Evolutionary conservation across 2,329 filamentous ascomycete species (phyloP).

Genomic region (Exophiala aquamarina): DNA sequence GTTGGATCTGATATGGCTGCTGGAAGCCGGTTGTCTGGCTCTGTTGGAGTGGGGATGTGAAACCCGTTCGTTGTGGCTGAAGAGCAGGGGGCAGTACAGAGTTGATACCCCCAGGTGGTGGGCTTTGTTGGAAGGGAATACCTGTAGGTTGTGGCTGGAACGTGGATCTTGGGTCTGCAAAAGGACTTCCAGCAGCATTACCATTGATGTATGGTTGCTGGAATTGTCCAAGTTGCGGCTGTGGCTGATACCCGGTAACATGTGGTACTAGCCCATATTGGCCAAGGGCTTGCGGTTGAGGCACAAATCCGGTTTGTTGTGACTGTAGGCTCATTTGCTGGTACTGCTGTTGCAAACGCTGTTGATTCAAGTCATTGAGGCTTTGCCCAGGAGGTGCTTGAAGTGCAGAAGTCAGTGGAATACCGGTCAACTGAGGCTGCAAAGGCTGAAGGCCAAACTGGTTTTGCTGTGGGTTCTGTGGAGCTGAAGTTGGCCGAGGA

Average conservation of each 20-base stretch:
- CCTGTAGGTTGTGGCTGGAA: slow-evolving; percentile 56
- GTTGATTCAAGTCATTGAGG: slow-evolving; percentile 69
- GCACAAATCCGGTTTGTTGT: slow-evolving; percentile 65
- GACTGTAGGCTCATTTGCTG: slow-evolving; percentile 52
- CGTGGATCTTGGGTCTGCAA: slow-evolving; percentile 53
- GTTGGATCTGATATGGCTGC: slow-evolving; percentile 45
- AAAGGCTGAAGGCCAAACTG: slow-evolving; percentile 72
- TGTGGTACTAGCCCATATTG: slow-evolving; percentile 45
- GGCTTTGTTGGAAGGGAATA: slow-evolving; percentile 49
- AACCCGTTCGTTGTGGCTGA: slow-evolving; percentile 50
- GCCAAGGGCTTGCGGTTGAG: slow-evolving; percentile 29
- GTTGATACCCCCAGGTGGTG: slow-evolving; percentile 48
- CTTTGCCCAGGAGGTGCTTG: slow-evolving; percentile 74
- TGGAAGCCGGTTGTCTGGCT: slow-evolving; percentile 45
- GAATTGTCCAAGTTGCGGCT: slow-evolving; percentile 51
- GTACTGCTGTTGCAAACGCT: slow-evolving; percentile 61
- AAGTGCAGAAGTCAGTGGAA: slow-evolving; percentile 55
- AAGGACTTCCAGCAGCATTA: slow-evolving; percentile 46
- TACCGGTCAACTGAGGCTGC: slow-evolving; percentile 81
- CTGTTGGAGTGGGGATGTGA: slow-evolving; percentile 40
- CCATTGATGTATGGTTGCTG: slow-evolving; percentile 56
- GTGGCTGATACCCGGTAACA: slow-evolving; percentile 50
- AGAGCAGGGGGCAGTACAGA: slow-evolving; percentile 55
- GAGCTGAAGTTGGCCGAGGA: slow-evolving; percentile 82
- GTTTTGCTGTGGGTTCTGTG: slow-evolving; percentile 71